A percentile compares a stretch with the other conserved stretches of the same genome.
These are phyloP conservation scores for Aspergillus sp. DNA, from an alignment of 2,329 filamentous ascomycete species.

Conservation along the genomic window DNA sequence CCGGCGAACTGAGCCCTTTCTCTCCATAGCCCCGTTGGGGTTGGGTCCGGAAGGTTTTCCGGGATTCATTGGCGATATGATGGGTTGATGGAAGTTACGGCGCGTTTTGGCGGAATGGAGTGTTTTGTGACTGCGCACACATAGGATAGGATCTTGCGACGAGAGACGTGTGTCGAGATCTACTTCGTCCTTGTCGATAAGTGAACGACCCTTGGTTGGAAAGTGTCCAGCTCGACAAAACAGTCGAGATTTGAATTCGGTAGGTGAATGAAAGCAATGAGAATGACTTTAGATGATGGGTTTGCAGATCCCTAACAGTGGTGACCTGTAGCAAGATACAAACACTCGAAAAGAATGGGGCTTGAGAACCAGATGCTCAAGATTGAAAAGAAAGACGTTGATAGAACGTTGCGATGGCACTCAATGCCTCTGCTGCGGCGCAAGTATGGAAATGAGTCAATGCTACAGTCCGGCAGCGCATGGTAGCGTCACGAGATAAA, in stretches of 20 bases:
- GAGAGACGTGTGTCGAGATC: not conserved
- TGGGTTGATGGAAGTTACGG: constrained; percentile 1
- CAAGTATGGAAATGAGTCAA: constrained; percentile 6
- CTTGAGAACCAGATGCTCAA: constrained; percentile 22
- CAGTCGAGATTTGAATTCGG: constrained; percentile 6
- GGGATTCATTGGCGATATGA: constrained; percentile 22
- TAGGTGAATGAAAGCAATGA: constrained; percentile 8
- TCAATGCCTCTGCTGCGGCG: constrained; percentile 31
- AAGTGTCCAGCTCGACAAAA: constrained; percentile 13
- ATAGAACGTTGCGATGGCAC: constrained; percentile 26
- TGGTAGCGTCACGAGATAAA: constrained; percentile 1
- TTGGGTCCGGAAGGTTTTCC: constrained; percentile 8
- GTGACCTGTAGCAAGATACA: constrained; percentile 2
- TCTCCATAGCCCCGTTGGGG: constrained; percentile 14
- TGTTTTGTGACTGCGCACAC: not conserved
- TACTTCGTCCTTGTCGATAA: not conserved
- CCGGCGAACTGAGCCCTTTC: constrained; percentile 36
- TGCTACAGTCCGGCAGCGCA: constrained; percentile 3
- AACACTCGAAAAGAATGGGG: constrained; percentile 9
- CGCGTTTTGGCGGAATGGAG: not conserved
- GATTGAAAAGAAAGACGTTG: constrained; percentile 10
- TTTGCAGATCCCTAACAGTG: constrained; percentile 2
- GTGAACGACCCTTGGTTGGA: not conserved
- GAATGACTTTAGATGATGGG: not conserved
- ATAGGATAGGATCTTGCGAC: not conserved